Conservation (phyloP, 148 eudicot genomes). For the Rhododendron henanense region DNA sequence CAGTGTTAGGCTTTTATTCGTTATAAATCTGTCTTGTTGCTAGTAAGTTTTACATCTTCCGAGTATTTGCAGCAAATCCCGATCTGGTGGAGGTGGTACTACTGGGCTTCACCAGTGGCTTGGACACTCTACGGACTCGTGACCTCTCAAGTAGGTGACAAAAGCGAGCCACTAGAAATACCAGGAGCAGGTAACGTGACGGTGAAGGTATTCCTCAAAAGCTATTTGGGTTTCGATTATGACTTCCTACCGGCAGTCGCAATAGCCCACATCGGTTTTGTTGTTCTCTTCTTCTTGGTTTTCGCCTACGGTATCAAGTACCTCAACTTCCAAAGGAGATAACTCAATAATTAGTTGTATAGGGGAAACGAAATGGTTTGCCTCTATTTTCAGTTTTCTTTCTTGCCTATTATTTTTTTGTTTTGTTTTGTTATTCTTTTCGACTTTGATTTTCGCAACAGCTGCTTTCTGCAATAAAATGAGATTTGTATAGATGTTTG, state of each 20-base stretch:
- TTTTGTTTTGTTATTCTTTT: not conserved
- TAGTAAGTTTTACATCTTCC: not conserved
- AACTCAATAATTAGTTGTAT: not conserved
- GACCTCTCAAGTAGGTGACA: constrained; percentile 41
- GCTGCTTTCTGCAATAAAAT: not conserved
- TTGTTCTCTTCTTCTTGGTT: constrained; percentile 25
- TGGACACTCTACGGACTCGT: constrained; percentile 48
- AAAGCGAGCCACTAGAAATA: not conserved
- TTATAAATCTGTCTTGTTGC: not conserved
- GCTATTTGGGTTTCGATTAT: constrained; percentile 21
- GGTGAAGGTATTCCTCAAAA: constrained; percentile 19
- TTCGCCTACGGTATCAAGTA: constrained; percentile 35
- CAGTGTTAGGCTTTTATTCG: not conserved
- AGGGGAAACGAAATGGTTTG: not conserved
- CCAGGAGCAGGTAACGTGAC: constrained; percentile 19
- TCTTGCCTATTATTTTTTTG: not conserved
- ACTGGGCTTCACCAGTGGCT: constrained; percentile 46
- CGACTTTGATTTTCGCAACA: not conserved
- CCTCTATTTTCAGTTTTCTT: not conserved
- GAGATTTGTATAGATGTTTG: not conserved
- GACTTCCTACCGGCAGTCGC: constrained; percentile 34
- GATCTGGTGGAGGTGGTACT: constrained; percentile 56
- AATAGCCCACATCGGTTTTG: constrained; percentile 33
- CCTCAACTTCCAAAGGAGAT: constrained; percentile 46
- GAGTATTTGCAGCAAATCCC: constrained; percentile 35